Evolutionary conservation across 2,329 filamentous ascomycete genomes (phyloP).

Genomic region (Amauroascus verrucosus): DNA sequence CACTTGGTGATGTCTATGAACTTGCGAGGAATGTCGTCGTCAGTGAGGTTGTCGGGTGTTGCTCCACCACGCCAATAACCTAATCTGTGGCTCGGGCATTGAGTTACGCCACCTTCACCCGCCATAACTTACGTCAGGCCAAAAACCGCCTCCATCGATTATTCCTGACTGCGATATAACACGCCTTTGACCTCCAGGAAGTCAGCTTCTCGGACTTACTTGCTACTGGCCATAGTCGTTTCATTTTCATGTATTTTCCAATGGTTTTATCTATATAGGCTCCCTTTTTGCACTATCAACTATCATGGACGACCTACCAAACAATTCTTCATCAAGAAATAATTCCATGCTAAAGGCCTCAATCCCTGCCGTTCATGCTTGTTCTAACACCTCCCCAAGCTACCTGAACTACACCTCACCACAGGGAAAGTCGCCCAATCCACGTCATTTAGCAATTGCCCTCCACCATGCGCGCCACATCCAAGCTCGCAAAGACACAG

Average conservation of each 20-base stretch:
- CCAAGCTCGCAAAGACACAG: slow-evolving; percentile 69
- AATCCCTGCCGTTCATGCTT: slow-evolving; percentile 32
- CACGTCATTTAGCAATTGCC: slow-evolving; percentile 51
- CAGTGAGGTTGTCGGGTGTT: neutral
- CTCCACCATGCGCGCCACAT: slow-evolving; percentile 73
- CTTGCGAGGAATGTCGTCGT: neutral
- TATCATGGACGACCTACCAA: neutral
- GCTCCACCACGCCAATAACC: slow-evolving; percentile 3
- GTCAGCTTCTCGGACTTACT: neutral
- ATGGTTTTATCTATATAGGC: neutral
- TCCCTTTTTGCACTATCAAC: neutral
- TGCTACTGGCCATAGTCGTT: no score
- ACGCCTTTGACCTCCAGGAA: neutral
- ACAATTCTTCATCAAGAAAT: slow-evolving; percentile 30
- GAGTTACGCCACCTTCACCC: slow-evolving; percentile 4
- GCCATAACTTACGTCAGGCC: neutral
- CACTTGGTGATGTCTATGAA: neutral
- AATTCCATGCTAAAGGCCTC: slow-evolving; percentile 55
- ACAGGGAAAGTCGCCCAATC: slow-evolving; percentile 28
- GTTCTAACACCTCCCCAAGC: slow-evolving; percentile 34
- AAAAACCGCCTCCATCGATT: neutral
- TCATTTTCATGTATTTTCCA: no score
- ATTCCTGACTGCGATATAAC: no score
- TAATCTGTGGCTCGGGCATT: slow-evolving; percentile 3
- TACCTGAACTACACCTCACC: slow-evolving; percentile 25